Conservation (phyloP, 2,329 filamentous ascomycete genomes). For the Chaetomium globosum region DNA sequence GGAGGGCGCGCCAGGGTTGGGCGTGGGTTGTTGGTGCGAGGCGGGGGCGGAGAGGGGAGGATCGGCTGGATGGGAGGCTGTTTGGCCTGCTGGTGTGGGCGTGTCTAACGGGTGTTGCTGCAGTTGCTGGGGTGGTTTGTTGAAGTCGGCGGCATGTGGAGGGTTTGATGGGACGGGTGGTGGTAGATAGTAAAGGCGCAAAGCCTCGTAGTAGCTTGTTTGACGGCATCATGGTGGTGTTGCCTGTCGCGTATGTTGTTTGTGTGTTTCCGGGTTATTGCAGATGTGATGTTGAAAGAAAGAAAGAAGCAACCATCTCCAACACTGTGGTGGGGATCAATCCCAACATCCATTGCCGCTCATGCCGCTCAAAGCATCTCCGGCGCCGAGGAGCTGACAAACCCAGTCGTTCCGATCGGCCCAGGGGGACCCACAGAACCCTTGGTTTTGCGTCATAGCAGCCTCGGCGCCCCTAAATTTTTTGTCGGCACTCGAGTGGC, state of each 20-base stretch:
- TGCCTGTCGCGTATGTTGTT: neutral
- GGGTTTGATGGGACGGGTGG: constrained; percentile 25
- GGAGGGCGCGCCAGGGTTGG: constrained; percentile 20
- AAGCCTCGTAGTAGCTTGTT: constrained; percentile 36
- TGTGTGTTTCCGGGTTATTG: neutral
- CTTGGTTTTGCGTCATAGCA: constrained; percentile 36
- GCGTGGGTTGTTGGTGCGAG: constrained; percentile 18
- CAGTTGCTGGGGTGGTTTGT: constrained; percentile 34
- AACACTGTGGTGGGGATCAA: neutral
- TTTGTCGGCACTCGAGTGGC: constrained; percentile 14
- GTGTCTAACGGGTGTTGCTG: constrained; percentile 29
- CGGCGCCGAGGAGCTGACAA: constrained; percentile 31
- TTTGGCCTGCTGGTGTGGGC: constrained; percentile 35
- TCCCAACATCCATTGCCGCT: constrained; percentile 28
- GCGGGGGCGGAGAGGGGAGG: constrained; percentile 38
- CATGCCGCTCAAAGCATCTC: constrained; percentile 25
- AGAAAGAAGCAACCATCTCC: constrained; percentile 16
- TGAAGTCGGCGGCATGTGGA: constrained; percentile 33
- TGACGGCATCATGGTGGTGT: constrained; percentile 36
- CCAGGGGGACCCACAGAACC: constrained; percentile 10
- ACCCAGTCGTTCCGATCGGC: constrained; percentile 26
- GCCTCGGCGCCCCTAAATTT: constrained; percentile 28
- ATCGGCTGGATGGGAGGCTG: constrained; percentile 35
- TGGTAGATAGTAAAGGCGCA: constrained; percentile 31
- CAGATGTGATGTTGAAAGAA: neutral